A percentile compares a stretch with the other conserved stretches of the same genome.
These are phyloP conservation scores for Hypoxylon sp. DNA, from an alignment of 2,329 filamentous ascomycete genomes.

Conservation along the genomic window DNA sequence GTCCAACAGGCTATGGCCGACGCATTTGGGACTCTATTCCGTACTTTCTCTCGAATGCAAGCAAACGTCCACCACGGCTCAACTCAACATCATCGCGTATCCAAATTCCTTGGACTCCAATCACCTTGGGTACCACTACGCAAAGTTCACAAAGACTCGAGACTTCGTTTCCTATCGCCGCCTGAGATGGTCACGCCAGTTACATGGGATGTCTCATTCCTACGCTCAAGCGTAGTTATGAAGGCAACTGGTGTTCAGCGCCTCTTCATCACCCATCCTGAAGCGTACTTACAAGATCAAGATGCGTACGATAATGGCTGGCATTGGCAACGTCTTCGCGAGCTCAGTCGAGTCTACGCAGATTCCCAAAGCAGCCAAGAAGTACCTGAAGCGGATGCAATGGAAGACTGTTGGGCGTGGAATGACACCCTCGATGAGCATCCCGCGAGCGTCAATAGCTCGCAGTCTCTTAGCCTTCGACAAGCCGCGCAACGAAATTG, in stretches of 20 bases:
- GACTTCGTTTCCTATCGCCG: conserved; percentile 78
- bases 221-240: conserved; percentile 81
- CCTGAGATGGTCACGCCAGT: conserved; percentile 81
- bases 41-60: conserved; percentile 59
- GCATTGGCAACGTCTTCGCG: conserved; percentile 79
- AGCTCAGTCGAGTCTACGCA: conserved; percentile 71
- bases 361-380: conserved; percentile 63
- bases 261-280: conserved; percentile 81
- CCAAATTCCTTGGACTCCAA: conserved; percentile 72
- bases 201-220: conserved; percentile 79
- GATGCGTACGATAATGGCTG: conserved; percentile 70
- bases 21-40: conserved; percentile 73
- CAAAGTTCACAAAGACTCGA: conserved; percentile 81
- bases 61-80: conserved; percentile 53
- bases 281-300: conserved; percentile 79
- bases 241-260: conserved; percentile 74
- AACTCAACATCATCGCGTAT: conserved; percentile 55
- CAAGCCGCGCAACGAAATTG: conserved; percentile 58
- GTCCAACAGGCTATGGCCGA: conserved; percentile 74
- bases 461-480: conserved; percentile 60
- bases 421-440: conserved; percentile 74
- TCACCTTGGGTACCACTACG: conserved; percentile 82
- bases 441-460: conserved; percentile 61
- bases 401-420: conserved; percentile 78
- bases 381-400: conserved; percentile 72